These are phyloP conservation scores for Nepenthes gracilis DNA, from an alignment of 148 eudicot genomes.

Conservation along the genomic window DNA sequence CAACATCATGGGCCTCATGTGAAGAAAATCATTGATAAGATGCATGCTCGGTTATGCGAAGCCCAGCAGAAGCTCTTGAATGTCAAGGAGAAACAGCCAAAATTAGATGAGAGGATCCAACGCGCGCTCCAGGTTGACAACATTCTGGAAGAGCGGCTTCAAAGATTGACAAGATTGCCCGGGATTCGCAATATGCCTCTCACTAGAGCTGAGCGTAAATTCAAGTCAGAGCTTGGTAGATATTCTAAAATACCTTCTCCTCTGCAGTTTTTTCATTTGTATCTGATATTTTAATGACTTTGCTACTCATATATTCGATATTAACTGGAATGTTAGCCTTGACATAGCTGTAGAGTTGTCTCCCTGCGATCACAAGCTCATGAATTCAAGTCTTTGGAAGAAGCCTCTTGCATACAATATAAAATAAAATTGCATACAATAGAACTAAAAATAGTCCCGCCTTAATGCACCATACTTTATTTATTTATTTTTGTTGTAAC, in stretches of 20 bases:
- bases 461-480: too few species aligned
- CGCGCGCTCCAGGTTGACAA: constrained; percentile 37
- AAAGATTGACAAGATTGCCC: constrained; percentile 50
- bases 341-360: too few species aligned
- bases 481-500: too few species aligned
- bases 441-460: too few species aligned
- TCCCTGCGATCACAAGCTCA: too few species aligned
- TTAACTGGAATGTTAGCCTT: too few species aligned
- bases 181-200: constrained; percentile 69
- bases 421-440: too few species aligned
- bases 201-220: constrained; percentile 75
- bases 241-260: too few species aligned
- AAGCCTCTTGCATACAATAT: too few species aligned
- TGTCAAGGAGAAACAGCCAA: constrained; percentile 56
- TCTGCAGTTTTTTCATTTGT: background rate
- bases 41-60: constrained; percentile 47
- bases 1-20: constrained; percentile 77
- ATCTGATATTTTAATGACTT: background rate
- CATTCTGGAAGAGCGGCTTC: constrained; percentile 65
- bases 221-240: constrained; percentile 80
- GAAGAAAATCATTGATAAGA: constrained; percentile 63
- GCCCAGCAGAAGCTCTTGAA: constrained; percentile 50
- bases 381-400: too few species aligned
- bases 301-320: too few species aligned
- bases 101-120: constrained; percentile 40